Base-by-base conservation (phyloP, 169 alveolate species). In the Cryptosporidium sp. region DNA sequence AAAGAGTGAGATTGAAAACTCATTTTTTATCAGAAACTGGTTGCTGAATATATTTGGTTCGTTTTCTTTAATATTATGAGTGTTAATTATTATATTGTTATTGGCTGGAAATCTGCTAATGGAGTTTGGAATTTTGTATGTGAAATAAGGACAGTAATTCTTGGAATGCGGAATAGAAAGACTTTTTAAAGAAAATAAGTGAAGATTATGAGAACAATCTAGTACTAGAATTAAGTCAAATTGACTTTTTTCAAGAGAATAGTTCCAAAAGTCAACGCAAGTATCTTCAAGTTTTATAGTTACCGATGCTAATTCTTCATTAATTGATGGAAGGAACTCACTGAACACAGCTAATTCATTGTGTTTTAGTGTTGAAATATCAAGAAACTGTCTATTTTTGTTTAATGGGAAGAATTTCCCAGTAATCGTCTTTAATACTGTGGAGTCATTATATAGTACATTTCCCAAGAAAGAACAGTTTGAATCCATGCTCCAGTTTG, bases 391-490 rank as follows among this genome's bases (percentile, higher is more conserved):
- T 21, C 67, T n/a, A 29, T 70, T 70, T 41, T 43, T 43, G n/a
- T 80, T 43, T 10, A 8, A 10, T 48, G 89, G 89, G 35, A 80
- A 80, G 70, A 80, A 80, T 50, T 29, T 80, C 7, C 89, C 89
- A n/a, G 89, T 62, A 29, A 80, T 39, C 8, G 65, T 52, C 14
- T 65, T 48, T 26, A 39, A 10, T 39, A 80, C 41, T n/a, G 23
- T 9, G 41, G 74, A 80, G 50, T 67, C 51, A n/a, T 10, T 45
- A 37, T 41, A 61, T 7, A 80, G n/a, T 14, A 31, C 89, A 43
- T 65, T 62, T 39, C 55, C 55, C 39, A 80, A 12, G 1, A 43
- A 12, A 26, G 37, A 23, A 55, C 67, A 55, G 67, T 55, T 55
- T 55, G 23, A 14, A 26, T 55, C 37, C 67, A 55, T 55, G 18